Conservation (phyloP, 106 monocot genomes). For the Agapanthus africanus region DNA sequence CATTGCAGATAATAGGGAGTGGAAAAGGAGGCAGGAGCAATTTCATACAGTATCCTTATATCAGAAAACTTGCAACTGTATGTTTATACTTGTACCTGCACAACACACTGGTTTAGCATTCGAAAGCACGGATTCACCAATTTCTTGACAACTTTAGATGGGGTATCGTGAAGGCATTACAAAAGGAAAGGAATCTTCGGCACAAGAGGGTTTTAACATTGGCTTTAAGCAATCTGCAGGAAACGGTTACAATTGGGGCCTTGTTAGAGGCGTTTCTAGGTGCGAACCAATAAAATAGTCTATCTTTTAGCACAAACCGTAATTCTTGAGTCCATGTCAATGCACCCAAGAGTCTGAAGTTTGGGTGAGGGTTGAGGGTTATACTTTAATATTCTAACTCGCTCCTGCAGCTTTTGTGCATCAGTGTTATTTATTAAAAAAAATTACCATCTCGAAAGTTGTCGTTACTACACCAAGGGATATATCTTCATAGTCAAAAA, state of each 20-base stretch:
- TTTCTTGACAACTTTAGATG: constrained; percentile 32
- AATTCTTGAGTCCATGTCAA: background rate
- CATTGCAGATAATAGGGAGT: constrained; percentile 32
- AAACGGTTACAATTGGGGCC: constrained; percentile 59
- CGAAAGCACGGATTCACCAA: too few species aligned
- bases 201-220: constrained; percentile 73
- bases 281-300: too few species aligned
- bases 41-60: constrained; percentile 62
- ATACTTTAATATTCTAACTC: too few species aligned
- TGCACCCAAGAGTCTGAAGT: too few species aligned
- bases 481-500: too few species aligned
- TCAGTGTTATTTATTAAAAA: too few species aligned
- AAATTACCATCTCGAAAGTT: too few species aligned
- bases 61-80: too few species aligned
- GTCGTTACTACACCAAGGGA: too few species aligned
- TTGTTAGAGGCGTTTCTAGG: constrained; percentile 68
- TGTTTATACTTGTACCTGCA: too few species aligned
- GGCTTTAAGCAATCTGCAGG: constrained; percentile 68
- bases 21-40: constrained; percentile 36
- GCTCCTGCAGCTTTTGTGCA: background rate
- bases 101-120: too few species aligned
- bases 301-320: background rate
- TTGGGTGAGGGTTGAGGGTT: too few species aligned
- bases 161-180: constrained; percentile 78
- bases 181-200: constrained; percentile 65